Base-by-base conservation (phyloP, 768 basidiomycete species). In the Tulasnella sp. region DNA sequence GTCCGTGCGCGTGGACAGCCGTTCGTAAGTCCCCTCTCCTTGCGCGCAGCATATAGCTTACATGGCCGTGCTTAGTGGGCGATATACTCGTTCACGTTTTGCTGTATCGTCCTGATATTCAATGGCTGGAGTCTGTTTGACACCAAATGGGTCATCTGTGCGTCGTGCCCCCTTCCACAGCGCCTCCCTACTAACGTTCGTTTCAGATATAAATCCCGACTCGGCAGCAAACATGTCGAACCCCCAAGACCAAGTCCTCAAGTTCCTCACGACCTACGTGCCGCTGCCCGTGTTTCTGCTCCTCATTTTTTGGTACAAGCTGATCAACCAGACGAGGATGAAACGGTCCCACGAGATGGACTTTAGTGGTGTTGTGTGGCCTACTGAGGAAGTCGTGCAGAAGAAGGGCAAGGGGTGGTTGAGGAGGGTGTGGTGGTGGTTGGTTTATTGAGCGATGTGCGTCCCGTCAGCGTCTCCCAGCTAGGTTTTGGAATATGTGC, bases 231-330 rank as follows among this genome's bases (percentile, higher is more conserved):
- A 14, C 34, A 36, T 42, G 25, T 36, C 42, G 9, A 43, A 48
- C 49, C 52, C 14, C 8, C 19, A 25, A 41, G 21, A 48, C 35
- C 36, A 54, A 29, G 34, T 58, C 5, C 9, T 40, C 15, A 25
- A 29, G 9, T 58, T 58, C 57, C 25, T 58, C 14, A 58, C 57
- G 39, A 36, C 56, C 4, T 59, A 57, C 21, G n/a, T 52, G 3
- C 43, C 37, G 15, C 21, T 63, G 36, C 62, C 62, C 4, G 14
- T 61, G 14, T 62, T 62, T 35, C 49, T 62, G 8, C 45, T 62
- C 0, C 36, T 56, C 27, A 17, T 62, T 8, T 60, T 62, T 40
- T 60, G 62, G n/a, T 62, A 62, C 45, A 62, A 62, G 51, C 56
- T 62, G 6, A 57, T 62, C 31, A 29, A 58, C 25, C 62, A 49